These are phyloP conservation scores for Pittosporum tobira DNA, from an alignment of 129 eudicot species.

Conservation along the genomic window DNA sequence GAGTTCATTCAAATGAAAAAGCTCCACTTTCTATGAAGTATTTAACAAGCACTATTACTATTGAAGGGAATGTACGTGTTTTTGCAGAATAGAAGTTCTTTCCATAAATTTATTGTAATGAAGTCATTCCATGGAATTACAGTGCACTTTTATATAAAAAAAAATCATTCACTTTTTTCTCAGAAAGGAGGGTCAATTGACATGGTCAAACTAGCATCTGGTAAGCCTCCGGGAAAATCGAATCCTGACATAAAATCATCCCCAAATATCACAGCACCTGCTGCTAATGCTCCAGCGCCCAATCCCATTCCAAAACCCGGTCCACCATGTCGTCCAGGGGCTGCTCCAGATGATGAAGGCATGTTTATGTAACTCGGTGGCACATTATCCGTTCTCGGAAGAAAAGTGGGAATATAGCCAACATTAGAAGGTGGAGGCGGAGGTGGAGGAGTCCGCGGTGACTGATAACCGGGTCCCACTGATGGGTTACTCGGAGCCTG, in stretches of 20 bases:
- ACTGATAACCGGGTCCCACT: conserved; percentile 24
- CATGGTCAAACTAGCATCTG: conserved; percentile 36
- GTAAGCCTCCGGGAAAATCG: conserved; percentile 44
- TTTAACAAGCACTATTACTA: no score
- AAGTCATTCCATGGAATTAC: not conserved
- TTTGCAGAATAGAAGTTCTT: no score
- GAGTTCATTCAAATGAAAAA: not conserved
- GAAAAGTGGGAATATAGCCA: conserved; percentile 49
- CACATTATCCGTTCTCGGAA: conserved; percentile 26
- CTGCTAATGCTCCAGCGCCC: conserved; percentile 92
- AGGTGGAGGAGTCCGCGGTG: conserved; percentile 32
- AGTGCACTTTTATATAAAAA: not conserved
- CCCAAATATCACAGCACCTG: conserved; percentile 83
- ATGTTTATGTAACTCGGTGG: conserved; percentile 51
- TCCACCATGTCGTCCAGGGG: conserved; percentile 32
- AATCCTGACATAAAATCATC: conserved; percentile 73
- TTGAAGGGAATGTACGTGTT: no score
- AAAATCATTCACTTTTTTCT: not conserved
- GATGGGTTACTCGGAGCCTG: conserved; percentile 22
- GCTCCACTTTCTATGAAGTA: not conserved
- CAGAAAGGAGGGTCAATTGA: conserved; percentile 57
- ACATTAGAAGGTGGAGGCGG: conserved; percentile 51
- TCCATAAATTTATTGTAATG: not conserved
- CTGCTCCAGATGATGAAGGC: conserved; percentile 52
- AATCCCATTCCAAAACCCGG: conserved; percentile 72